These are phyloP conservation scores for Tribonema minus DNA, from an alignment of 108 stramenopile species.

Conservation along the genomic window DNA sequence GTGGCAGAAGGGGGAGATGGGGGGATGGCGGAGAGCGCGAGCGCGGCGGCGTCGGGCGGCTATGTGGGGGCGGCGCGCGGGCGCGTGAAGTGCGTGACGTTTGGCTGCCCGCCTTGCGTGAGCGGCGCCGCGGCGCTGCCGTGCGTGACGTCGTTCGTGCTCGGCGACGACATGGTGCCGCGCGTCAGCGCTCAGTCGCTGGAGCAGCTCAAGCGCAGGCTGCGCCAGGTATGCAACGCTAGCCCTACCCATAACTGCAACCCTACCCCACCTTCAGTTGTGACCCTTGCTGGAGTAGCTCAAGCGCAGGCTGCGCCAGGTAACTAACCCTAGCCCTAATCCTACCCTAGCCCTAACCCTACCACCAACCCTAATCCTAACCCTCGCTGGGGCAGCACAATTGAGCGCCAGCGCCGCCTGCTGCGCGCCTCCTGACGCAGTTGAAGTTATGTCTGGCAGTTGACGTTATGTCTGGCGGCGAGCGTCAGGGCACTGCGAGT, in stretches of 20 bases:
- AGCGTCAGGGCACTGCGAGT: too few species aligned
- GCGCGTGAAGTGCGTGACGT: slow-evolving; percentile 31
- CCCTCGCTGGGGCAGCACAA: slow-evolving; percentile 28
- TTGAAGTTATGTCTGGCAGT: too few species aligned
- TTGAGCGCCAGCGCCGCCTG: too few species aligned
- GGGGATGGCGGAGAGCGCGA: background rate
- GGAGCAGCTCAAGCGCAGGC: slow-evolving; percentile 20
- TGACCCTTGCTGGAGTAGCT: slow-evolving; percentile 23
- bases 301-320: slow-evolving; percentile 27
- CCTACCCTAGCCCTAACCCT: too few species aligned
- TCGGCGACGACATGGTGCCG: slow-evolving; percentile 50
- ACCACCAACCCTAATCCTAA: too few species aligned
- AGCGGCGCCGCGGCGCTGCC: slow-evolving; percentile 12
- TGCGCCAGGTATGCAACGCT: slow-evolving; percentile 29
- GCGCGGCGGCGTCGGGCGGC: background rate
- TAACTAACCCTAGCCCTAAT: too few species aligned
- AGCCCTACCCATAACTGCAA: too few species aligned
- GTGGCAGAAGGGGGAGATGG: too few species aligned
- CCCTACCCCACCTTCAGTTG: too few species aligned
- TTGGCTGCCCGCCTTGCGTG: slow-evolving; percentile 40
- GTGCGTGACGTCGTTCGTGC: slow-evolving; percentile 46
- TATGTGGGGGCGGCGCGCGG: background rate
- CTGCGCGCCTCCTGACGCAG: too few species aligned
- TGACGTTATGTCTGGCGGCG: too few species aligned
- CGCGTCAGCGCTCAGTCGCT: slow-evolving; percentile 30